phyloP scores from a whole-genome alignment of 2,329 filamentous ascomycete species.

The Plenodomus biglobosus region DNA sequence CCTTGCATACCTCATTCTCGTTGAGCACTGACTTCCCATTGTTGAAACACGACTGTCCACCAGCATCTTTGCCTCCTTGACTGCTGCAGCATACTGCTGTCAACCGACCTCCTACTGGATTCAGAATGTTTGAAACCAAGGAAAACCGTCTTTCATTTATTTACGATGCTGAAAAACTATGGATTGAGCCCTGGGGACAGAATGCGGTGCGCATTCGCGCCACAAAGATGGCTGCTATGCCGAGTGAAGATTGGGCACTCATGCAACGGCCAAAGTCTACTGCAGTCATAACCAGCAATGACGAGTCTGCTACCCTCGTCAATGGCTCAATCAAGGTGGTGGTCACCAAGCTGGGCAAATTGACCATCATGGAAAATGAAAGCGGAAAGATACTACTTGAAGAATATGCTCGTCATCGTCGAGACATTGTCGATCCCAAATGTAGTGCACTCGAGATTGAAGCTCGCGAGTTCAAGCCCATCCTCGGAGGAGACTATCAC shows the following conservation, averaged over 20 bases:
- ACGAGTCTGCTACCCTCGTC: constrained; percentile 45
- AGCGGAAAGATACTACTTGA: too few species aligned
- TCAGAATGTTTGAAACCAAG: too few species aligned
- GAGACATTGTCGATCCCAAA: constrained; percentile 58
- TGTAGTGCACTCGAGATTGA: constrained; percentile 60
- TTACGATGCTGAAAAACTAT: constrained; percentile 54
- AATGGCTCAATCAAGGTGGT: constrained; percentile 55
- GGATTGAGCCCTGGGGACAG: constrained; percentile 54
- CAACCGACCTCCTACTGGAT: too few species aligned
- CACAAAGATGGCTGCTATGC: constrained; percentile 44
- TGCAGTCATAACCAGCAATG: constrained; percentile 13
- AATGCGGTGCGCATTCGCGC: constrained; percentile 54
- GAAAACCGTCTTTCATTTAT: too few species aligned
- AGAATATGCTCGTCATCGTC: constrained; percentile 56
- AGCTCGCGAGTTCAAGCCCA: constrained; percentile 60
- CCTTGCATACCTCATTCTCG: too few species aligned
- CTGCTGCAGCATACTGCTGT: too few species aligned
- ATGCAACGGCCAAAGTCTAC: constrained; percentile 1
- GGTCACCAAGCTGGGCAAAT: constrained; percentile 53
- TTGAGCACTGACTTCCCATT: too few species aligned
- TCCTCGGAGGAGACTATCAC: constrained; percentile 55
- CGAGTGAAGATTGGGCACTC: constrained; percentile 32
- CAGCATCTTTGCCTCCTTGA: too few species aligned
- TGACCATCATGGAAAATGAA: too few species aligned
- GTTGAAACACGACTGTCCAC: too few species aligned